Evolutionary conservation across 495 filamentous ascomycete species (phyloP), one percentile per base, ranked within the genome.

Genomic region (Evansstolkia leycettana): DNA sequence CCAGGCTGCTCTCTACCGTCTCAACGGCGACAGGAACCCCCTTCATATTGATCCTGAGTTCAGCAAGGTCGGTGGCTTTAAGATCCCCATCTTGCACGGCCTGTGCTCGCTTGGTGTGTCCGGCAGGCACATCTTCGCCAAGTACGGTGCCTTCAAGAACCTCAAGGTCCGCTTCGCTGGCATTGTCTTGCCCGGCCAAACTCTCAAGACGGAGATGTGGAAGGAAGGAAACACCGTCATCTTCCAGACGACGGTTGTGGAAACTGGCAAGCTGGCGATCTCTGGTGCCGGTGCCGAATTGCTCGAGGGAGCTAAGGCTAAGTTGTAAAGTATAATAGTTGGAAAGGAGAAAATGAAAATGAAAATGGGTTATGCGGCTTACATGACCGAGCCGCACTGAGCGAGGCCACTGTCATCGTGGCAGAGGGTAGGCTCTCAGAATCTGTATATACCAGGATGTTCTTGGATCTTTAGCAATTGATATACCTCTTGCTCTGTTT

Each of bases 121-220:
- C 1, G 84, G 78, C 38, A 96, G 94, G 72, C 84, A 85, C 42
- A 76, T 98, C 29, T 82, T 87, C 55, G 67, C 80, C 56, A 82
- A 69, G 44, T 96, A 75, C 56, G 90, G 90, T 14, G 58, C 70
- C 37, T 92, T 80, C 65, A 84, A 80, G 69, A 96, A 90, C 62
- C 75, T 96, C 57, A 98, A 98, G 73, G 90, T 95, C 5, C 64
- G 90, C 41, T 98, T 98, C 62, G 88, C 86, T 4, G 92, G 90
- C 27, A 80, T 85, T 9, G 90, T 98, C 2, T 46, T 89, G 16
- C 92, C 90, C 1, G 92, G 90, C 5, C 84, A 98, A 75, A 96
- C 85, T 34, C 73, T 98, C 24, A 73, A 77, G 48, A 96, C 88
- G 19, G 90, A 96, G 75, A 93, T 94, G 84, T 98, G 90, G 90